phyloP scores from a whole-genome alignment of 345 rosid species.

The Citrus reticulata region DNA sequence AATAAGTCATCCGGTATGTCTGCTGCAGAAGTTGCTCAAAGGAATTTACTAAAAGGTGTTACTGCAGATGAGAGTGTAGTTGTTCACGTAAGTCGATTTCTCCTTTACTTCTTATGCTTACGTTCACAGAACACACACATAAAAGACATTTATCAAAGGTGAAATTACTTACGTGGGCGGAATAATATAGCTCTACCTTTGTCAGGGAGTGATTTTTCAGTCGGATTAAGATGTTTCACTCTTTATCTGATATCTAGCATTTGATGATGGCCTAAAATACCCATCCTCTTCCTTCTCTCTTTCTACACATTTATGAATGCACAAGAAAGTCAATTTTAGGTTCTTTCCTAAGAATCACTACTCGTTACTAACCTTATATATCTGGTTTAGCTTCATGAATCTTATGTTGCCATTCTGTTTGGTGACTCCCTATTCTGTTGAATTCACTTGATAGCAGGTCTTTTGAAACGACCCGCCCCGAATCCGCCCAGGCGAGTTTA shows the following conservation, averaged over 20 bases:
- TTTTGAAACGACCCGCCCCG: too few species aligned
- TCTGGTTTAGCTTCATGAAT: background rate
- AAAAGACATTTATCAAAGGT: background rate
- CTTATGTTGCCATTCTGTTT: background rate
- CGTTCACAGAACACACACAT: background rate
- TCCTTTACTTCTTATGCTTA: background rate
- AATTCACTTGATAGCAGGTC: background rate
- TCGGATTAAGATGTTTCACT: background rate
- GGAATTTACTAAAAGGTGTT: slow-evolving; percentile 62
- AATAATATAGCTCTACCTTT: background rate
- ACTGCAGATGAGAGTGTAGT: slow-evolving; percentile 73
- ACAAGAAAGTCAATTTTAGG: background rate
- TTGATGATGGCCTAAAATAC: background rate
- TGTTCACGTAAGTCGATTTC: slow-evolving; percentile 39
- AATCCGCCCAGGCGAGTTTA: too few species aligned
- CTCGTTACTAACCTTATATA: background rate
- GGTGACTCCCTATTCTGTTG: background rate
- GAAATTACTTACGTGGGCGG: background rate
- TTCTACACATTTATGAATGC: background rate
- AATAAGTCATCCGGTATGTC: slow-evolving; percentile 25
- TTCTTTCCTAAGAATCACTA: background rate
- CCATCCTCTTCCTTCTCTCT: background rate
- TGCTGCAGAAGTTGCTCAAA: slow-evolving; percentile 31
- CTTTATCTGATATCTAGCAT: background rate
- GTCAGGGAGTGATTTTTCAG: background rate